Conservation (phyloP, 2,329 filamentous ascomycete species). For the Xylaria sp. region DNA sequence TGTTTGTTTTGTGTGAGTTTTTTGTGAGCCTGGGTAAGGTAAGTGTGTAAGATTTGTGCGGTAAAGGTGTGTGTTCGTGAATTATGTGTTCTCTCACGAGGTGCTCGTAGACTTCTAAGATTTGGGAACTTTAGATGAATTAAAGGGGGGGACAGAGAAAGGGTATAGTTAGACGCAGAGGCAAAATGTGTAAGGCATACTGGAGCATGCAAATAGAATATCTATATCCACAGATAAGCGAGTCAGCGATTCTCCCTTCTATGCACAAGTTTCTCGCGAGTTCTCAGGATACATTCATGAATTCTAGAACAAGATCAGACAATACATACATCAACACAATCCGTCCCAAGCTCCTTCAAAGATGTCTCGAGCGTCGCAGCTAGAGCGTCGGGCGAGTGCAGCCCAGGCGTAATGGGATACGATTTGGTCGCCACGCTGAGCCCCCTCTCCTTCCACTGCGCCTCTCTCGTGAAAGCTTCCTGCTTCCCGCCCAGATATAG, state of each 20-base stretch:
- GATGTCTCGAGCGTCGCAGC: conserved; percentile 67
- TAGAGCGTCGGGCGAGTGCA: conserved; percentile 68
- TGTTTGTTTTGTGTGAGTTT: too few relatives aligned
- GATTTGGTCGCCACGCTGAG: conserved; percentile 78
- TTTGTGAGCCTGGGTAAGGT: too few relatives aligned
- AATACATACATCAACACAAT: conserved; percentile 67
- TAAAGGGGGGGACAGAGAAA: not conserved
- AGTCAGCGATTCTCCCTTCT: not conserved
- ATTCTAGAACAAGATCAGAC: not conserved
- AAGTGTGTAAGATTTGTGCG: too few relatives aligned
- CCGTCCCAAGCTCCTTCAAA: conserved; percentile 71
- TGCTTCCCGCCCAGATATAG: conserved; percentile 74
- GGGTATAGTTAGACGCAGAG: not conserved
- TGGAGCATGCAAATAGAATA: conserved; percentile 73
- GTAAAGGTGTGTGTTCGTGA: too few relatives aligned
- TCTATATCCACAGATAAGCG: conserved; percentile 46
- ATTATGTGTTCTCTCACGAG: too few relatives aligned
- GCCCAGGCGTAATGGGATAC: conserved; percentile 65
- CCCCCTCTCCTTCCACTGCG: conserved; percentile 77
- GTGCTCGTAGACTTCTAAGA: not conserved
- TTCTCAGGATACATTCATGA: not conserved
- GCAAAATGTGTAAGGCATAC: conserved; percentile 22
- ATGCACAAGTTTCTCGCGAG: too few relatives aligned
- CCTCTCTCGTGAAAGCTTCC: conserved; percentile 77
- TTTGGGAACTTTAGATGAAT: not conserved